A percentile compares a stretch with the other conserved stretches of the same genome.
Evolutionary conservation across 768 basidiomycete genomes (phyloP).

Genomic region (Xerocomellus amylosporus): DNA sequence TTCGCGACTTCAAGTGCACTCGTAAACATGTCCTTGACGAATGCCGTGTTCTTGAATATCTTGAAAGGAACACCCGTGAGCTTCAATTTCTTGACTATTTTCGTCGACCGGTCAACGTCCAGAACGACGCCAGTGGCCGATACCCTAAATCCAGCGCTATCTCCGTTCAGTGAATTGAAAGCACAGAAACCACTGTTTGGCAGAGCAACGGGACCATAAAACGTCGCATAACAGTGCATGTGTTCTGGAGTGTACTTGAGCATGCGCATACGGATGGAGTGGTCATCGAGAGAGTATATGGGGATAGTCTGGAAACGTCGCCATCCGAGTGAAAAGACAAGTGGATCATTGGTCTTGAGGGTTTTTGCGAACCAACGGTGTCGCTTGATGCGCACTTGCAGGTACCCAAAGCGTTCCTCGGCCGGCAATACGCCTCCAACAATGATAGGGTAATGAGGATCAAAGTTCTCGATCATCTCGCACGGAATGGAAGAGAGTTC

Average conservation of each 20-base stretch:
- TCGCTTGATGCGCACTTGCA: constrained; percentile 94
- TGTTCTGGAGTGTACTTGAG: constrained; percentile 99
- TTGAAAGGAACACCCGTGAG: constrained; percentile 94
- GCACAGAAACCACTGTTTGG: constrained; percentile 98
- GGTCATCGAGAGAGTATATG: constrained; percentile 95
- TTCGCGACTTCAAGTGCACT: constrained; percentile 94
- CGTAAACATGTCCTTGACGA: constrained; percentile 96
- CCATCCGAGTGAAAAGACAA: constrained; percentile 98
- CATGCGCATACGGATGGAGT: constrained; percentile 97
- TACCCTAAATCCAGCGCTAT: constrained; percentile 76
- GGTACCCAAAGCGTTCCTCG: constrained; percentile 89
- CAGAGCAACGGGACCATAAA: constrained; percentile 88
- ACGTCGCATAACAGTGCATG: constrained; percentile 98
- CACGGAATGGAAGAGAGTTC: constrained; percentile 82
- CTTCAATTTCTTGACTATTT: constrained; percentile 98
- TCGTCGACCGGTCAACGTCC: constrained; percentile 86
- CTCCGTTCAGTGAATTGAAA: constrained; percentile 79
- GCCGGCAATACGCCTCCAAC: constrained; percentile 87
- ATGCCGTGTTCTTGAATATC: constrained; percentile 99
- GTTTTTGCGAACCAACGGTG: constrained; percentile 92
- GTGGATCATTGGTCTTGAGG: constrained; percentile 95
- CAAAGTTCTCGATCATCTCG: constrained; percentile 92
- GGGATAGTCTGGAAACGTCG: constrained; percentile 93
- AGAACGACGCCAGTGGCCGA: constrained; percentile 94
- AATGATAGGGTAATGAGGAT: constrained; percentile 86